Evolutionary conservation across 2,329 filamentous ascomycete species (phyloP).

Genomic region (Ophiostoma perfectum): DNA sequence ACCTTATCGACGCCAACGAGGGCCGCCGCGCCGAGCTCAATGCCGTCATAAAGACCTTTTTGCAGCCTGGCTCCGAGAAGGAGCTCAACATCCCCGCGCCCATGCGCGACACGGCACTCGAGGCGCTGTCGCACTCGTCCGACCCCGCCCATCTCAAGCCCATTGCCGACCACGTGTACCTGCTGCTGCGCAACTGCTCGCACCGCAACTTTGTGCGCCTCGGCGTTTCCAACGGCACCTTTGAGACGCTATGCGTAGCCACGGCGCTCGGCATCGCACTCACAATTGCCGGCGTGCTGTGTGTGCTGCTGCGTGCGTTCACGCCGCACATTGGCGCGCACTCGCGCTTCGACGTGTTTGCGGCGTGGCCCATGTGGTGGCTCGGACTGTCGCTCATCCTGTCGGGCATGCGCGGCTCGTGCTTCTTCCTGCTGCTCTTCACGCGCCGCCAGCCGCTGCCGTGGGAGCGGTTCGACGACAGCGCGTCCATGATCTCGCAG

Average conservation of each 20-base stretch:
- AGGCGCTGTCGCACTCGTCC: constrained; percentile 34
- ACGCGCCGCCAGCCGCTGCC: constrained; percentile 42
- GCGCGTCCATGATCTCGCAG: constrained; percentile 24
- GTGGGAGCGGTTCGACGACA: constrained; percentile 45
- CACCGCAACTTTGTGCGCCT: constrained; percentile 49
- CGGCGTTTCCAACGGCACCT: constrained; percentile 48
- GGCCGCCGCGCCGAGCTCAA: constrained; percentile 33
- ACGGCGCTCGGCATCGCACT: constrained; percentile 41
- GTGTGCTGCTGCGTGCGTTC: constrained; percentile 39
- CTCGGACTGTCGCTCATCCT: constrained; percentile 41
- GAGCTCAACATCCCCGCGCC: constrained; percentile 44
- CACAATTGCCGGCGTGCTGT: constrained; percentile 38
- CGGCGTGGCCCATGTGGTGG: constrained; percentile 44
- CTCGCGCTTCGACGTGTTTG: constrained; percentile 40
- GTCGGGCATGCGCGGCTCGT: constrained; percentile 42
- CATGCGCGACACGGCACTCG: constrained; percentile 38
- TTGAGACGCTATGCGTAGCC: constrained; percentile 45
- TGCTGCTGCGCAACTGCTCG: constrained; percentile 44
- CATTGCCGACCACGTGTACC: constrained; percentile 44
- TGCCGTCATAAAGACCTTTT: constrained; percentile 39
- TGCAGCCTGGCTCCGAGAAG: constrained; percentile 39
- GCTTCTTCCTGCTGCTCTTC: constrained; percentile 45
- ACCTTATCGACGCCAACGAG: constrained; percentile 24
- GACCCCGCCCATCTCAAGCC: constrained; percentile 39
- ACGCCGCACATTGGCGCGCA: constrained; percentile 36